phyloP scores from a whole-genome alignment of 2,329 filamentous ascomycete species.

The Microdochium trichocladiopsis region DNA sequence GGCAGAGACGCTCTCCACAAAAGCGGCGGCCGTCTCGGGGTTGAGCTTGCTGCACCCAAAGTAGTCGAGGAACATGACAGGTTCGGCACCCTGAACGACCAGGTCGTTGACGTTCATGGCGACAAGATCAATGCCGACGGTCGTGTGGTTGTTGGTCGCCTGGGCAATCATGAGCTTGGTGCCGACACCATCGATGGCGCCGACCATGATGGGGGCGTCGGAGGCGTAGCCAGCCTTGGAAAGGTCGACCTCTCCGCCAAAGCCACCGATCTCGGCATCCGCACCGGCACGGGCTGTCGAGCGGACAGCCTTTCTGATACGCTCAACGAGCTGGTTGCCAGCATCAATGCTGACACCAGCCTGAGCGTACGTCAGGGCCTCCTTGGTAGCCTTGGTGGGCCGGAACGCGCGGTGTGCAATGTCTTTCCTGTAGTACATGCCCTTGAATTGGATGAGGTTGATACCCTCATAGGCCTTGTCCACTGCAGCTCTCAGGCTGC shows the following conservation, averaged over 20 bases:
- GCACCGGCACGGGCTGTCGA: constrained; percentile 81
- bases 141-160: constrained; percentile 81
- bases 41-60: constrained; percentile 89
- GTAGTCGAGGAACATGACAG: constrained; percentile 96
- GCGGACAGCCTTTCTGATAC: constrained; percentile 84
- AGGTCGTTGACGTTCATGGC: constrained; percentile 99
- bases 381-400: constrained; percentile 27
- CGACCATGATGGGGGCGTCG: constrained; percentile 70
- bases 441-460: constrained; percentile 71
- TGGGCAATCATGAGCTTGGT: constrained; percentile 97
- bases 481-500: constrained; percentile 73
- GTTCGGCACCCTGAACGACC: constrained; percentile 90
- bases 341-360: constrained; percentile 93
- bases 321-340: constrained; percentile 85
- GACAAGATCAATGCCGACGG: constrained; percentile 92
- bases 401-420: constrained; percentile 76
- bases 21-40: constrained; percentile 69
- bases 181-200: constrained; percentile 88
- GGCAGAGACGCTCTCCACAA: constrained; percentile 82
- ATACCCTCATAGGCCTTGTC: constrained; percentile 83
- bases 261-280: constrained; percentile 90
- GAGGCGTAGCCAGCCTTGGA: constrained; percentile 61
- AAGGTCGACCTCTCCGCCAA: constrained; percentile 82
- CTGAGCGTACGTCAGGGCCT: constrained; percentile 78
- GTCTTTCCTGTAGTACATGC: constrained; percentile 88